phyloP scores from a whole-genome alignment of 2,329 filamentous ascomycete genomes.

The Penicillium hordei region DNA sequence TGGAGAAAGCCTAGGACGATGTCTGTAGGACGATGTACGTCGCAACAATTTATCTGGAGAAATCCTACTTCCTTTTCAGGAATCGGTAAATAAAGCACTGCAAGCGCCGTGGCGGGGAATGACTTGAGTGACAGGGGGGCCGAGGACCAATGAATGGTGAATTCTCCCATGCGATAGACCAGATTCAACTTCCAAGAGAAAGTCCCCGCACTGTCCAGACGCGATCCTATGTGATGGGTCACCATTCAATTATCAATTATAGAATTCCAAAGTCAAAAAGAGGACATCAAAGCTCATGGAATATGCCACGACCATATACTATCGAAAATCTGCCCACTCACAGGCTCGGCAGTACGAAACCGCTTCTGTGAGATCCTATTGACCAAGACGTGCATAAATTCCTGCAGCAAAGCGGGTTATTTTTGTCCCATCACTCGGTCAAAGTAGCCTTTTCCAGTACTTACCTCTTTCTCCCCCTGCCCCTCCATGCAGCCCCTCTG shows the following conservation, averaged over 20 bases:
- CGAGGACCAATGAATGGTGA: background rate
- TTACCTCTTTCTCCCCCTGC: slow-evolving; percentile 8
- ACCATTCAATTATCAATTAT: background rate
- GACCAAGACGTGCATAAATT: slow-evolving; percentile 24
- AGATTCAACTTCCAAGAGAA: slow-evolving; percentile 1
- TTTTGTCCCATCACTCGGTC: slow-evolving; percentile 22
- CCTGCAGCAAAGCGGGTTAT: slow-evolving; percentile 28
- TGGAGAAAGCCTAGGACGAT: background rate
- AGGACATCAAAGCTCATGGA: background rate
- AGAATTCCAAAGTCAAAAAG: background rate
- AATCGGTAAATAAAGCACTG: slow-evolving; percentile 15
- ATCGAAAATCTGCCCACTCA: slow-evolving; percentile 11
- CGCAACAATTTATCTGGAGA: background rate
- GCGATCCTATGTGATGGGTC: background rate
- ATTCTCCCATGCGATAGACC: slow-evolving; percentile 9
- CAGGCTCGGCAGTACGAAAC: slow-evolving; percentile 8
- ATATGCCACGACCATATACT: background rate
- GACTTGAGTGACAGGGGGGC: slow-evolving; percentile 2
- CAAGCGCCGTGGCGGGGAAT: slow-evolving; percentile 26
- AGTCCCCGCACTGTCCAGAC: background rate
- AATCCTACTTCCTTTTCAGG: background rate
- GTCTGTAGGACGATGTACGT: background rate
- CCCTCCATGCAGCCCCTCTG: slow-evolving; percentile 24
- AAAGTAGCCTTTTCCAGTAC: slow-evolving; percentile 13
- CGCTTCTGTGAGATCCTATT: slow-evolving; percentile 16